phyloP scores from a whole-genome alignment of 2,329 filamentous ascomycete genomes.

The Zarea fungicola region DNA sequence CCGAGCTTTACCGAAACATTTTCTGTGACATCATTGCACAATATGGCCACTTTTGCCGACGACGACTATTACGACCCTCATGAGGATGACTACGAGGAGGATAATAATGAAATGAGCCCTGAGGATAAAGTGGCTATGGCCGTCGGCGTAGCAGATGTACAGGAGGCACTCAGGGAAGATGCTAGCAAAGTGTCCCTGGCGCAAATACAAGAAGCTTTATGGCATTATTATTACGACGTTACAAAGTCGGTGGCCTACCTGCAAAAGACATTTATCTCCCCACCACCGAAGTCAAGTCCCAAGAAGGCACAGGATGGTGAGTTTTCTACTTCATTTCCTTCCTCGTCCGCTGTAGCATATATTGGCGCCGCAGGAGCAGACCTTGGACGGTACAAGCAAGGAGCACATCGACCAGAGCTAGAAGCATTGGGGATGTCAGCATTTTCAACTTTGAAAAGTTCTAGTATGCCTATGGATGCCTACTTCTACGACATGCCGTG shows the following conservation, averaged over 20 bases:
- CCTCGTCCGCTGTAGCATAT: constrained; percentile 9
- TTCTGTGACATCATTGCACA: constrained; percentile 8
- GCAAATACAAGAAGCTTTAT: constrained; percentile 84
- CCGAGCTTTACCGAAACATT: neutral
- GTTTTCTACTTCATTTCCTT: constrained; percentile 21
- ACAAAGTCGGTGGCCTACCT: constrained; percentile 80
- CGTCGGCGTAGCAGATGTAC: constrained; percentile 61
- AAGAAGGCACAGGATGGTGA: constrained; percentile 40
- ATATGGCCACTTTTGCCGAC: constrained; percentile 10
- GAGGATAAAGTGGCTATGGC: constrained; percentile 52
- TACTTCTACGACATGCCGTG: constrained; percentile 81
- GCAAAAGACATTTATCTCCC: constrained; percentile 55
- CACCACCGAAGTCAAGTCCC: constrained; percentile 36
- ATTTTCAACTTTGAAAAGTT: constrained; percentile 17
- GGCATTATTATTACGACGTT: constrained; percentile 95
- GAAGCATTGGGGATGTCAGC: constrained; percentile 9
- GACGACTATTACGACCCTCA: constrained; percentile 14
- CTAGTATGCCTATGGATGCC: neutral
- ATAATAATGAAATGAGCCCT: constrained; percentile 40
- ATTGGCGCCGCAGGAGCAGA: constrained; percentile 27
- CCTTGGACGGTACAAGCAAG: constrained; percentile 18
- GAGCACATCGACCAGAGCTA: neutral
- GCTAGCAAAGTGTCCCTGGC: constrained; percentile 49
- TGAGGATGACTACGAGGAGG: constrained; percentile 38
- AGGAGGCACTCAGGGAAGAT: constrained; percentile 56